Evolutionary conservation across 495 filamentous ascomycete species (phyloP).

Genomic region (Penicillium argentinense): DNA sequence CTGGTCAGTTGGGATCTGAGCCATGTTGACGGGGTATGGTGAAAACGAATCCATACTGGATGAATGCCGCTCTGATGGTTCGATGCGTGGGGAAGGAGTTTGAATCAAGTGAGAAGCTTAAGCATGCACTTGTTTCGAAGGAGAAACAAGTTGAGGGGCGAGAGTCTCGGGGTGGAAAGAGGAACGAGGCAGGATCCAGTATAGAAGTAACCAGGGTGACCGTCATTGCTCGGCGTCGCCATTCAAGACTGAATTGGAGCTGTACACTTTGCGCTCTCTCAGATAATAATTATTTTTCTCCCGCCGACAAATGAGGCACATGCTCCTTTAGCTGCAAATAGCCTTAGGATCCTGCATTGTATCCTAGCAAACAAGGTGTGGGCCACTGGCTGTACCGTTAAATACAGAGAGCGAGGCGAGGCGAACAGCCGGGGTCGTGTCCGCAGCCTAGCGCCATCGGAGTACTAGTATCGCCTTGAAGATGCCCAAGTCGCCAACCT

Average conservation of each 20-base stretch:
- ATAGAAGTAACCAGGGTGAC: conserved; percentile 18
- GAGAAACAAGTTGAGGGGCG: background rate
- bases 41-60: conserved; percentile 26
- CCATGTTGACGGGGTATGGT: conserved; percentile 16
- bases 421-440: background rate
- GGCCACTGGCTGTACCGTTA: conserved; percentile 1
- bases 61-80: background rate
- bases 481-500: conserved; percentile 5
- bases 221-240: conserved; percentile 6
- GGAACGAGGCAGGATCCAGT: conserved; percentile 5
- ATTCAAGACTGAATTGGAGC: conserved; percentile 20
- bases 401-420: background rate
- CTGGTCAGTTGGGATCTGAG: conserved; percentile 30
- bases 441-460: background rate
- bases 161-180: conserved; percentile 1
- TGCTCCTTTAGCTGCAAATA: conserved; percentile 18
- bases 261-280: conserved; percentile 14
- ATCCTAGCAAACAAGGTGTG: conserved; percentile 10
- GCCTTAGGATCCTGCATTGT: conserved; percentile 8
- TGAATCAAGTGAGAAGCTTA: conserved; percentile 14
- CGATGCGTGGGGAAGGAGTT: background rate
- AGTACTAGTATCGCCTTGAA: conserved; percentile 3
- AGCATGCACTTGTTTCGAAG: conserved; percentile 7
- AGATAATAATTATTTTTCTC: background rate
- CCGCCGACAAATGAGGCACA: conserved; percentile 20